These are phyloP conservation scores for Blastobotrys terrestris DNA, from an alignment of 805 yeast species.

Conservation along the genomic window DNA sequence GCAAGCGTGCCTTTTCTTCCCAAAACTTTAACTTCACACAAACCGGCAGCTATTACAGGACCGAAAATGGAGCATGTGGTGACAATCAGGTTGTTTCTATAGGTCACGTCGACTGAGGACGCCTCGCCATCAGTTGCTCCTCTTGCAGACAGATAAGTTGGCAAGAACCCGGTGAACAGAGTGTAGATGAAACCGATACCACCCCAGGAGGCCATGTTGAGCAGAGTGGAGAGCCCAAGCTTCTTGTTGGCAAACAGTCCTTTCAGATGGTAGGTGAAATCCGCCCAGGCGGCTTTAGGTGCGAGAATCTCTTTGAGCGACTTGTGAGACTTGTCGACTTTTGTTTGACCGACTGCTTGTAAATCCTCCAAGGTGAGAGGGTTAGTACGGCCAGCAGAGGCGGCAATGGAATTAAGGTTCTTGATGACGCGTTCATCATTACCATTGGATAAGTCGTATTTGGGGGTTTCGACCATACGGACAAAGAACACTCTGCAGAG, in stretches of 20 bases:
- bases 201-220: constrained; percentile 49
- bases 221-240: constrained; percentile 40
- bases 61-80: constrained; percentile 46
- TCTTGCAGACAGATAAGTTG: constrained; percentile 44
- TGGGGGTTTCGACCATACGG: constrained; percentile 50
- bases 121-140: constrained; percentile 35
- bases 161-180: constrained; percentile 48
- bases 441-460: constrained; percentile 47
- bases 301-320: constrained; percentile 11
- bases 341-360: constrained; percentile 37
- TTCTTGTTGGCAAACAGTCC: constrained; percentile 42
- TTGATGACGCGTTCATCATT: constrained; percentile 44
- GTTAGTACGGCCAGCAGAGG: constrained; percentile 37
- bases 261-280: constrained; percentile 35
- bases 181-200: constrained; percentile 55
- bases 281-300: constrained; percentile 20
- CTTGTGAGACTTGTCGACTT: constrained; percentile 19
- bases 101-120: constrained; percentile 22
- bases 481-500: constrained; percentile 42
- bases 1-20: constrained; percentile 49
- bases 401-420: constrained; percentile 43
- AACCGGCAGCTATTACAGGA: constrained; percentile 41
- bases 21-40: constrained; percentile 10
- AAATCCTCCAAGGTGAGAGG: constrained; percentile 45
- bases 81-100: constrained; percentile 33